Conservation (phyloP, 768 basidiomycete species). For the Phaffia australis region DNA sequence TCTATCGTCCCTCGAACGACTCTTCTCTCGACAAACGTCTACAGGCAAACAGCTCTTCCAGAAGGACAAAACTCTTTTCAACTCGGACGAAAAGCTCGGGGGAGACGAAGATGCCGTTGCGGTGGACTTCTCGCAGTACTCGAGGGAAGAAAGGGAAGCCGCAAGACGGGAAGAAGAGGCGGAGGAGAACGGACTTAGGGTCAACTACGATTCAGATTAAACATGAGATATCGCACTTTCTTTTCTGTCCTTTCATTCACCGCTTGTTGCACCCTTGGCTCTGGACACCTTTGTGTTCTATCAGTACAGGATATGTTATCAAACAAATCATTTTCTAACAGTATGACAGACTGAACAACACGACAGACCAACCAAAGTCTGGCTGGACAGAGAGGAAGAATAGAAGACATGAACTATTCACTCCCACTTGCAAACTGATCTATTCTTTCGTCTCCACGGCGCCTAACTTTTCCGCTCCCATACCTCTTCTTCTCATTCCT, state of each 20-base stretch:
- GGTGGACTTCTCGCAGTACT: constrained; percentile 82
- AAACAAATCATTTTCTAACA: too few species aligned
- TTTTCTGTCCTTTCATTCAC: too few species aligned
- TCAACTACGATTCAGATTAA: constrained; percentile 23
- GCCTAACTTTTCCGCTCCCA: background rate
- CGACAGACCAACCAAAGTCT: too few species aligned
- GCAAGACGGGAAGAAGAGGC: constrained; percentile 49
- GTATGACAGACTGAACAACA: too few species aligned
- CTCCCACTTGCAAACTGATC: too few species aligned
- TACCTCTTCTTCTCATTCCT: constrained; percentile 8
- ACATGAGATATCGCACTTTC: background rate
- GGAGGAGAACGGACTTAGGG: constrained; percentile 45
- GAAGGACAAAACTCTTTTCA: constrained; percentile 55
- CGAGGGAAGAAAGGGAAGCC: constrained; percentile 49
- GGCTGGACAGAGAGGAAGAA: too few species aligned
- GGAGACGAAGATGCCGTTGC: constrained; percentile 65
- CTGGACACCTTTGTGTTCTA: too few species aligned
- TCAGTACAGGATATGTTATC: too few species aligned
- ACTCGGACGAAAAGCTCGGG: constrained; percentile 63
- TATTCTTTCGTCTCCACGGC: too few species aligned
- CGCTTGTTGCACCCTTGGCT: too few species aligned
- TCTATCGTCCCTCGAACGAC: constrained; percentile 7
- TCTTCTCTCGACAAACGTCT: background rate
- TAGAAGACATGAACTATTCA: too few species aligned
- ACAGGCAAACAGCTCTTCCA: constrained; percentile 89